Evolutionary conservation across 169 alveolate species (phyloP), one percentile per base, ranked within the genome.

Genomic region (Plasmodium chabaudi): DNA sequence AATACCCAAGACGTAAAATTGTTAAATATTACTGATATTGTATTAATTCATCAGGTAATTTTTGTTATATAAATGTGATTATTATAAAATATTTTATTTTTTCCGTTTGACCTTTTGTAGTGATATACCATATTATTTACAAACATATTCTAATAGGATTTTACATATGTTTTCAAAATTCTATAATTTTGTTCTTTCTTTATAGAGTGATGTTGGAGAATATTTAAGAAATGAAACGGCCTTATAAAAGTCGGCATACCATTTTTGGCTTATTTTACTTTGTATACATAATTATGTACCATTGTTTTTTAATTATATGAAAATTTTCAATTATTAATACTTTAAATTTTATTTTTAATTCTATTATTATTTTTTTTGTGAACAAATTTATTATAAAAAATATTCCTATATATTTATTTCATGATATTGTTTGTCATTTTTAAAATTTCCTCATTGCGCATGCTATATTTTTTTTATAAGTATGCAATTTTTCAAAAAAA

Each of bases 201-300:
- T 86, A 23, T 55, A 86, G 91, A 73, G 87, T 13, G 91, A 86
- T 72, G 68, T 86, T 17, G 91, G 91, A 19, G 91, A 86, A 72
- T 86, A 86, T 56, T 70, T 86, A 86, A 86, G 91, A 53, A 69
- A 74, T 55, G 91, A 86, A 86, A n/a, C 72, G 19, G 46, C 86
- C 19, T 46, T 86, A 27, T 86, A 86, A 51, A 39, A 34, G 19
- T 57, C 56, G 12, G n/a, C 39, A 27, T 19, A 15, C n/a, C 7
- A 27, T 12, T 15, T 10, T 15, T 10, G n/a, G 86, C 1, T 3
- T 55, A 46, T 6, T 9, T 71, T 27, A 15, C 2, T 49, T 51
- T 51, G 59, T 34, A 34, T 34, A 34, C 42, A 34, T 34, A 34
- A 34, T 34, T 34, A 34, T 34, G 42, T 34, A 34, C 5, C 42